phyloP scores from a whole-genome alignment of 176 grass and related monocot genomes.

The Lolium perenne region DNA sequence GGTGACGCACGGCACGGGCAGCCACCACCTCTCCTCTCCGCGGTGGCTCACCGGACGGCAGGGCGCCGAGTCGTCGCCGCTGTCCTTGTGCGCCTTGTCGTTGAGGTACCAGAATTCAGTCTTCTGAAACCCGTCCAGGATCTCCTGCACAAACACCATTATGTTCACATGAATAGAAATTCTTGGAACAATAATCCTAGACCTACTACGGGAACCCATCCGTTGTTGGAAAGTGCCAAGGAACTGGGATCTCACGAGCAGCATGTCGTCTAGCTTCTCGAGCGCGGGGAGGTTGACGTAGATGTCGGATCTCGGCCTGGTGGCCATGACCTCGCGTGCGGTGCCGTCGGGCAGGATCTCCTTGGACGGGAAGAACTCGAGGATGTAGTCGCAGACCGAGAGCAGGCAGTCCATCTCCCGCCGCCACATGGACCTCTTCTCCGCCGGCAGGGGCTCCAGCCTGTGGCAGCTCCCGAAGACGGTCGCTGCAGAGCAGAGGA shows the following conservation, averaged over 20 bases:
- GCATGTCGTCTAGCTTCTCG: slow-evolving; percentile 88
- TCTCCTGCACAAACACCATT: slow-evolving; percentile 54
- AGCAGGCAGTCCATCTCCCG: slow-evolving; percentile 90
- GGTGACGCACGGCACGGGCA: slow-evolving; percentile 78
- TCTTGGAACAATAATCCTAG: no score
- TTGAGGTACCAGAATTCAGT: slow-evolving; percentile 93
- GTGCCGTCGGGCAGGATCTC: slow-evolving; percentile 66
- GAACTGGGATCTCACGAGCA: slow-evolving; percentile 60
- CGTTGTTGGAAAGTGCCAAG: background rate
- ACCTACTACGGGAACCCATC: no score
- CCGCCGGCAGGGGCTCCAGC: slow-evolving; percentile 66
- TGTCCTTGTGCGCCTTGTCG: slow-evolving; percentile 51
- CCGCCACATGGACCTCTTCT: slow-evolving; percentile 86
- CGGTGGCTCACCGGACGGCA: slow-evolving; percentile 50
- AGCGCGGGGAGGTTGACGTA: slow-evolving; percentile 89
- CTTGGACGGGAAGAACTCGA: slow-evolving; percentile 80
- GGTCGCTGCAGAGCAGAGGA: slow-evolving; percentile 66
- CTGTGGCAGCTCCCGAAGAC: slow-evolving; percentile 85
- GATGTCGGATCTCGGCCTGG: slow-evolving; percentile 75
- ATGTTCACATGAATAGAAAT: background rate
- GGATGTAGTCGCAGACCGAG: slow-evolving; percentile 83
- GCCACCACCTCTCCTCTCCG: slow-evolving; percentile 84
- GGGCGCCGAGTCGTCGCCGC: slow-evolving; percentile 42
- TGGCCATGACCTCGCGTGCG: slow-evolving; percentile 71
- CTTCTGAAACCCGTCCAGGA: slow-evolving; percentile 80